Base-by-base conservation (phyloP, 805 yeast species). In the Hanseniaspora pseudoguilliermondii region DNA sequence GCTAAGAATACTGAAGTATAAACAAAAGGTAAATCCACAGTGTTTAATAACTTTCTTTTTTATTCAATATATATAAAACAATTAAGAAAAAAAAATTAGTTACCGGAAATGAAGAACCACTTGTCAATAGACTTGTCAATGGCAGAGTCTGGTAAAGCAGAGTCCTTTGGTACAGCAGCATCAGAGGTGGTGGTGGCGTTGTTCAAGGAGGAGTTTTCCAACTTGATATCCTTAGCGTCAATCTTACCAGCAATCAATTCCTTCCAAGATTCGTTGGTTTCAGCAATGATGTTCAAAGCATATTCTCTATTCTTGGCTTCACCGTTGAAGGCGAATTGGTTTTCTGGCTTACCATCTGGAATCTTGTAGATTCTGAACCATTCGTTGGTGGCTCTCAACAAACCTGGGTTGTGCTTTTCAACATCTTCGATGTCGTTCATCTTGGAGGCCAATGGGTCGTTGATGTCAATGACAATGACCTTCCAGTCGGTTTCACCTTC, bases 311-410 rank as follows among this genome's bases (percentile, higher is more conserved):
- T 81, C 73, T 86, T 86, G 76, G 88, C 87, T 70, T 86, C 88
- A 61, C 96, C 98, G 59, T 86, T 79, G 82, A 88, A 89, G n/a
- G 97, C 97, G 71, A 93, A 91, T 73, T 84, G 85, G 74, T 93
- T 93, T 73, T 81, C 86, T 65, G 96, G 95, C 79, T 93, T 93
- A 60, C 97, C 98, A 71, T 91, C 98, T 55, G 98, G 97, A 63
- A 89, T 79, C 74, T 93, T 93, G 82, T 93, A 93, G 73, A 90
- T 89, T 71, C 95, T 85, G 82, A 93, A 93, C 98, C 98, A 93
- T 73, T 86, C 95, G 71, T 89, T 83, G 58, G 97, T 93, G 61
- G 95, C 85, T 69, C 95, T 86, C 67, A 93, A 75, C 58, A 93
- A 76, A 55, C 96, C 96, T 58, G 98, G 98, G 71, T 90, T 82